Percentiles rank a stretch among this genome's conserved stretches.
These are phyloP conservation scores for Erodium chrysanthum DNA, from an alignment of 441 rosid genomes.

Conservation along the genomic window DNA sequence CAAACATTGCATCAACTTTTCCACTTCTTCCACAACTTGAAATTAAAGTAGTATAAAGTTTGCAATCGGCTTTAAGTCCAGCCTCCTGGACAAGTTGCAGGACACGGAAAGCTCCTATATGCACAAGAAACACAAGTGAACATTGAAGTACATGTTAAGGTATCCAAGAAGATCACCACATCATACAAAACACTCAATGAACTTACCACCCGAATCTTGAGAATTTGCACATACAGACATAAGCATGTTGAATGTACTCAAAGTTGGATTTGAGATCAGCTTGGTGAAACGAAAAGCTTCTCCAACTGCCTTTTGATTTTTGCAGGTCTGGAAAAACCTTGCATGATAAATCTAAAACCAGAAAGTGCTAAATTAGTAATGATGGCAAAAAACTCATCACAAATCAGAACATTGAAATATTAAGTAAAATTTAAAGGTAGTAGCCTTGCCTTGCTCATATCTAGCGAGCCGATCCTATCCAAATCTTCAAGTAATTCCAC, in stretches of 20 bases:
- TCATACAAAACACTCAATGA: slow-evolving; percentile 1
- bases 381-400: not conserved
- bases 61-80: slow-evolving; percentile 68
- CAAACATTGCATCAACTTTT: slow-evolving; percentile 90
- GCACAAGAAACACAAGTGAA: slow-evolving; percentile 17
- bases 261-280: slow-evolving; percentile 65
- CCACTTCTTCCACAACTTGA: slow-evolving; percentile 88
- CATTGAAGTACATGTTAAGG: not conserved
- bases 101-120: slow-evolving; percentile 66
- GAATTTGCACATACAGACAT: slow-evolving; percentile 79
- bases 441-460: slow-evolving; percentile 61
- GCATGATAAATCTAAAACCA: slow-evolving; percentile 66
- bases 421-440: slow-evolving; percentile 9
- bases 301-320: slow-evolving; percentile 49
- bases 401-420: not conserved
- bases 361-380: slow-evolving; percentile 14
- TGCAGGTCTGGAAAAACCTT: slow-evolving; percentile 67
- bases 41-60: slow-evolving; percentile 81
- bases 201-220: slow-evolving; percentile 61
- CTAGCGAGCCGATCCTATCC: slow-evolving; percentile 50
- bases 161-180: slow-evolving; percentile 1
- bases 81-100: slow-evolving; percentile 53
- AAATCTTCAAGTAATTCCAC: slow-evolving; percentile 60
- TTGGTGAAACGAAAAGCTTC: slow-evolving; percentile 82
- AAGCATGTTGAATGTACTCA: slow-evolving; percentile 93